Percentiles rank a stretch among this genome's conserved stretches.
Conservation (phyloP, 2,329 filamentous ascomycete genomes). For the Paecilomyces fulvus region DNA sequence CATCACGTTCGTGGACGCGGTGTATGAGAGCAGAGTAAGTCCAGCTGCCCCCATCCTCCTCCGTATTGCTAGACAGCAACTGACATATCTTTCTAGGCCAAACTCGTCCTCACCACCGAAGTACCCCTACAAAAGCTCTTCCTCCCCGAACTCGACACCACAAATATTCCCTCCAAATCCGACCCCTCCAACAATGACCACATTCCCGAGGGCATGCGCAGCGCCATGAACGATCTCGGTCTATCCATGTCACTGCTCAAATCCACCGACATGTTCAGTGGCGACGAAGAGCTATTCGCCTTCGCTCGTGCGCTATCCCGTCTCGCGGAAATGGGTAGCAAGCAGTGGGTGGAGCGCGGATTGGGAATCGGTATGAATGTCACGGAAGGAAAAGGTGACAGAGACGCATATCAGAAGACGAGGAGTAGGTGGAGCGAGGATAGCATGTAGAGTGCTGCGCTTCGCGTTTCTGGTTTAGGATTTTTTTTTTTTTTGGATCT, state of each 20-base stretch:
- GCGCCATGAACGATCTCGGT: conserved; percentile 79
- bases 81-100: conserved; percentile 54
- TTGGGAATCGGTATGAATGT: conserved; percentile 42
- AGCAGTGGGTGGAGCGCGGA: conserved; percentile 86
- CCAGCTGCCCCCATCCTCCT: background rate
- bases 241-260: conserved; percentile 79
- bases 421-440: conserved; percentile 44
- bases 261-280: conserved; percentile 74
- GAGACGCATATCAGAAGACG: conserved; percentile 40
- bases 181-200: conserved; percentile 32
- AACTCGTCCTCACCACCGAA: conserved; percentile 84
- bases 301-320: conserved; percentile 83
- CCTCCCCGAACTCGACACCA: conserved; percentile 62
- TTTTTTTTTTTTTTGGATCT: background rate
- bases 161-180: conserved; percentile 45
- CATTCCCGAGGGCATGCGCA: conserved; percentile 63
- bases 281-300: conserved; percentile 93
- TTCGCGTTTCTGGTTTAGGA: background rate
- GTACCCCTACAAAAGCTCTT: conserved; percentile 82
- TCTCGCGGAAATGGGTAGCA: conserved; percentile 84
- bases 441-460: conserved; percentile 25
- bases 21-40: conserved; percentile 65
- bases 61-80: background rate
- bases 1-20: conserved; percentile 95
- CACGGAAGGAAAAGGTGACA: conserved; percentile 36